These are phyloP conservation scores for Viola pubescens DNA, from an alignment of 441 rosid species.

Conservation along the genomic window DNA sequence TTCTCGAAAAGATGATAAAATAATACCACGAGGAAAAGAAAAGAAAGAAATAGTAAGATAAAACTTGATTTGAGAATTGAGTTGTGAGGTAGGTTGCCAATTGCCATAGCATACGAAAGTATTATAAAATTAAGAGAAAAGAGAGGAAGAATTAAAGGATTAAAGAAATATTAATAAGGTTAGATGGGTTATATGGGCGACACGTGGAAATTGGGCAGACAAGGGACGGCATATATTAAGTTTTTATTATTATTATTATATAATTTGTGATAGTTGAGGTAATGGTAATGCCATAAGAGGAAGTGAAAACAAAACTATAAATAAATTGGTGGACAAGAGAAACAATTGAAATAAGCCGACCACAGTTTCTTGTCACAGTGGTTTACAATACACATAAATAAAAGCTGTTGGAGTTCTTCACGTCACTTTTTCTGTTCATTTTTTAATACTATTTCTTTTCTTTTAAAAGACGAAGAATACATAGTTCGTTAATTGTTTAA, in stretches of 20 bases:
- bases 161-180: neutral
- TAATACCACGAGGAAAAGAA: no score
- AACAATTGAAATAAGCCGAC: constrained; percentile 30
- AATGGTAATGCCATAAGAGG: constrained; percentile 22
- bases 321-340: constrained; percentile 3
- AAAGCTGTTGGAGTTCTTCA: constrained; percentile 42
- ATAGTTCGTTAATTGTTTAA: no score
- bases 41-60: no score
- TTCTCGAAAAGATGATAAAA: no score
- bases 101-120: no score
- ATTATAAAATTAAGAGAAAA: neutral
- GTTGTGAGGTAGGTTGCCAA: no score
- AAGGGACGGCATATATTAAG: no score
- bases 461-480: no score
- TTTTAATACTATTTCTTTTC: neutral
- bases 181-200: constrained; percentile 11
- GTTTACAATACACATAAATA: constrained; percentile 25
- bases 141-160: no score
- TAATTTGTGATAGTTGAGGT: constrained; percentile 14
- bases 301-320: constrained; percentile 1
- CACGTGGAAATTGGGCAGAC: no score
- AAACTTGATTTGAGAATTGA: no score
- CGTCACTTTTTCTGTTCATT: no score
- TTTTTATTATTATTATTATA: constrained; percentile 29
- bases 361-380: constrained; percentile 40